These are phyloP conservation scores for Aspergillus brunneoviolaceus DNA, from an alignment of 2,329 filamentous ascomycete genomes.

Conservation along the genomic window DNA sequence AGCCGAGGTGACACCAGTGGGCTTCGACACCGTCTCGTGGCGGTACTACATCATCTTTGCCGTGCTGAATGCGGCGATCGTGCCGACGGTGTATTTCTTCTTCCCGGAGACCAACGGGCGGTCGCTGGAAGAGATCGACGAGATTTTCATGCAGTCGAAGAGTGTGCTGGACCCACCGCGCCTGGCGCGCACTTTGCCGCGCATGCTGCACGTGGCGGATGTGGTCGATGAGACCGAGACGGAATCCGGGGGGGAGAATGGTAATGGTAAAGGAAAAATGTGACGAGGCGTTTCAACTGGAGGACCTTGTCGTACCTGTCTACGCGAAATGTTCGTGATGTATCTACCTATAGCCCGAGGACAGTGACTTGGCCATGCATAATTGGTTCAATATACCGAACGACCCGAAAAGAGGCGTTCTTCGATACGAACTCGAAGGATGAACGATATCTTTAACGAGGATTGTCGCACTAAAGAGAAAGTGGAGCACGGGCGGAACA, in stretches of 20 bases:
- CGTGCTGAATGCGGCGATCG: conserved; percentile 37
- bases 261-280: background rate
- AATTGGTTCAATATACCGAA: no score
- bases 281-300: background rate
- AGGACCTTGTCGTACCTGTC: no score
- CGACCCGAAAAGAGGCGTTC: no score
- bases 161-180: conserved; percentile 28
- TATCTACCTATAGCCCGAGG: background rate
- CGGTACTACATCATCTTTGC: conserved; percentile 48
- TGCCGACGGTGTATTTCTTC: conserved; percentile 38
- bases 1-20: conserved; percentile 39
- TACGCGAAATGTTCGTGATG: no score
- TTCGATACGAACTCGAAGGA: no score
- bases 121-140: conserved; percentile 42
- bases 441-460: no score
- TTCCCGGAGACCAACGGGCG: conserved; percentile 42
- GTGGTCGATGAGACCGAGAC: conserved; percentile 8
- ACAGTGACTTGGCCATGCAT: background rate
- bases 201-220: conserved; percentile 19
- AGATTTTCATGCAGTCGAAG: conserved; percentile 38
- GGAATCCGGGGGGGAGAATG: background rate
- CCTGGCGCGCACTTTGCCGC: conserved; percentile 21
- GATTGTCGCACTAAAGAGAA: no score
- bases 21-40: conserved; percentile 49
- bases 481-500: no score